phyloP scores from a whole-genome alignment of 2,329 filamentous ascomycete species.

The Rhynchosporium secalis region DNA sequence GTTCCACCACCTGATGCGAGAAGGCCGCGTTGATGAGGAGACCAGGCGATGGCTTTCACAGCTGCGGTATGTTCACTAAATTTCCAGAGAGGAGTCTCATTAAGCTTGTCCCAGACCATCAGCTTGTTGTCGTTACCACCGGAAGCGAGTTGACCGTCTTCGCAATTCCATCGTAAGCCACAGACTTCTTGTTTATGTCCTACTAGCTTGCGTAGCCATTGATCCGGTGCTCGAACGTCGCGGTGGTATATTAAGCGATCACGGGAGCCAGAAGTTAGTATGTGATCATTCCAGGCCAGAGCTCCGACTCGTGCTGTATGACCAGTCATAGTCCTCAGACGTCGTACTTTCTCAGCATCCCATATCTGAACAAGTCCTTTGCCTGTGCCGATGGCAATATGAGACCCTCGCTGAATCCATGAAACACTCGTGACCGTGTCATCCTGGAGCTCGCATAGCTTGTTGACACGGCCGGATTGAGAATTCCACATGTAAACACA shows the following conservation, averaged over 20 bases:
- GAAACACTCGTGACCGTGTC: slow-evolving; percentile 96
- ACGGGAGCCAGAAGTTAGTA: slow-evolving; percentile 90
- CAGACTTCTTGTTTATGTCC: slow-evolving; percentile 99
- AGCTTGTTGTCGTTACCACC: slow-evolving; percentile 99
- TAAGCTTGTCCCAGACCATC: slow-evolving; percentile 97
- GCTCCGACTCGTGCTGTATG: slow-evolving; percentile 92
- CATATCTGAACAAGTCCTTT: slow-evolving; percentile 97
- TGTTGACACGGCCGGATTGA: slow-evolving; percentile 84
- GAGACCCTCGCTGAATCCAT: slow-evolving; percentile 97
- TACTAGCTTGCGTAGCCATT: slow-evolving; percentile 81
- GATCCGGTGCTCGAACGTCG: slow-evolving; percentile 88
- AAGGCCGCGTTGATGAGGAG: slow-evolving; percentile 88
- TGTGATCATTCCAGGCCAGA: slow-evolving; percentile 96
- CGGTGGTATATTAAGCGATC: slow-evolving; percentile 94
- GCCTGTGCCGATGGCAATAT: slow-evolving; percentile 91
- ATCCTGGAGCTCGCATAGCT: slow-evolving; percentile 87
- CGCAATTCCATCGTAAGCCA: slow-evolving; percentile 93
- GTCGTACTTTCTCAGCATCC: slow-evolving; percentile 85
- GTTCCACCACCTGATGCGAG: slow-evolving; percentile 96
- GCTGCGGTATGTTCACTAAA: slow-evolving; percentile 94
- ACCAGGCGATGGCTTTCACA: slow-evolving; percentile 98
- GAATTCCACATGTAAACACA: slow-evolving; percentile 99
- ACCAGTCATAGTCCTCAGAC: slow-evolving; percentile 93
- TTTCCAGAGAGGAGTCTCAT: slow-evolving; percentile 88
- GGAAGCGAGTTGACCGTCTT: slow-evolving; percentile 90